Base-by-base conservation (phyloP, 805 yeast species). In the Saturnispora ahearnii region DNA sequence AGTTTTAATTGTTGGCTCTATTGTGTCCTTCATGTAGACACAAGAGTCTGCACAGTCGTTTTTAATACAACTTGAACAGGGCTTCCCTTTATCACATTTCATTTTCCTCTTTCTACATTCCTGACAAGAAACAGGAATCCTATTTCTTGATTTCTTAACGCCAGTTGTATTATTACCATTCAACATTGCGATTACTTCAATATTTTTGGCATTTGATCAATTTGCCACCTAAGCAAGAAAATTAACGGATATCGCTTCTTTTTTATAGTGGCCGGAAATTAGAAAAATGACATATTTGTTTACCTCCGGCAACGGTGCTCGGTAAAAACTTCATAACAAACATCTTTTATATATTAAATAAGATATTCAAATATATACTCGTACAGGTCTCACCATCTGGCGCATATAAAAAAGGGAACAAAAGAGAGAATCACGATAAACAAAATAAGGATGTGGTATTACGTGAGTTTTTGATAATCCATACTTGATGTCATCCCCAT, bases 91-190 rank as follows among this genome's bases (percentile, higher is more conserved):
- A 45, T 71, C 74, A 59, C 76, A 72, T 53, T 73, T 74, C 45
- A 73, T 73, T 56, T 76, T 76, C 37, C 74, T 64, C 56, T 65
- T 68, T 22, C 76, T 66, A 53, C 79, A 76, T 44, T 70, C 70
- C 32, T 69, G 71, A 54, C 81, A 76, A 1, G 74, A 73, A 5
- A 76, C 57, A 0, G 74, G 69, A 47, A 71, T 63, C 43, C 79
- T 66, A 33, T 72, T 68, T 46, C 78, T 64, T 52, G 70, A 66
- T 58, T 72, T 73, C 53, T 65, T 71, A 12, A 63, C 55, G 36
- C 55, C 38, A 11, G 18, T 36, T 7, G 26, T 7, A 28, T n/a
- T 30, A 13, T 24, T 38, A 15, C 30, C 12, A 5, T 22, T 38
- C 18, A 11, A 24, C 42, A 38, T 38, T 22, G 6, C 9, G 29